A percentile compares a stretch with the other conserved stretches of the same genome.
phyloP scores from a whole-genome alignment of 805 yeast species.

The Pichia insulana region DNA sequence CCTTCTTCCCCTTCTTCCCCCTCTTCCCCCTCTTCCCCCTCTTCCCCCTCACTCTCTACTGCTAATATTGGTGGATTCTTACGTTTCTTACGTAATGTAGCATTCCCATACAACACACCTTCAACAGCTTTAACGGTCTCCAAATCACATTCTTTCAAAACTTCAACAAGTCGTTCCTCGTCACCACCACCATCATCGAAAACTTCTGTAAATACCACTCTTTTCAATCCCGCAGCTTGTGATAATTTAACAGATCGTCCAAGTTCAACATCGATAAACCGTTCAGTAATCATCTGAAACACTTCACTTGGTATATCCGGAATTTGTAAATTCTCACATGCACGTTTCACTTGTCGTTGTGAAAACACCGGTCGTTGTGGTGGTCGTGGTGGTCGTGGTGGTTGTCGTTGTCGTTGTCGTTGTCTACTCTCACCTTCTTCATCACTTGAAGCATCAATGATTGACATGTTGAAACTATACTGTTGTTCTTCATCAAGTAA shows the following conservation, averaged over 20 bases:
- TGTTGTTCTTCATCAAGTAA: not conserved
- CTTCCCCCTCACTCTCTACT: conserved; percentile 5
- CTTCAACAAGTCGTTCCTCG: conserved; percentile 7
- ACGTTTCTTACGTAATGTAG: conserved; percentile 3
- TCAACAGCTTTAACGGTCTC: conserved; percentile 11
- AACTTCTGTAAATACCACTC: conserved; percentile 3
- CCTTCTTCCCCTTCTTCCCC: not conserved
- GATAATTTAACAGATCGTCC: conserved; percentile 29
- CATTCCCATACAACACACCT: conserved; percentile 8
- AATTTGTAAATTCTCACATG: not conserved
- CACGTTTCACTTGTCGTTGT: not conserved
- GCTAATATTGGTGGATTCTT: not conserved
- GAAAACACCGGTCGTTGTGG: not conserved
- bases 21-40: conserved; percentile 1
- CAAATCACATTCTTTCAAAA: conserved; percentile 11
- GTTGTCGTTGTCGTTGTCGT: not conserved
- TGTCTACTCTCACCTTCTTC: not conserved
- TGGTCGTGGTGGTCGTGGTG: not conserved
- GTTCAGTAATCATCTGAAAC: conserved; percentile 27
- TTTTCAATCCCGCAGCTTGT: conserved; percentile 22
- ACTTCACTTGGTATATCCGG: conserved; percentile 1
- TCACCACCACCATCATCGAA: conserved; percentile 3
- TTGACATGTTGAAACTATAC: not conserved
- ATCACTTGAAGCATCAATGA: not conserved
- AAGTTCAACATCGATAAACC: conserved; percentile 30